A percentile compares a stretch with the other conserved stretches of the same genome.
These are phyloP conservation scores for Dactylellina leptospora DNA, from an alignment of 2,329 filamentous ascomycete species.

Conservation along the genomic window DNA sequence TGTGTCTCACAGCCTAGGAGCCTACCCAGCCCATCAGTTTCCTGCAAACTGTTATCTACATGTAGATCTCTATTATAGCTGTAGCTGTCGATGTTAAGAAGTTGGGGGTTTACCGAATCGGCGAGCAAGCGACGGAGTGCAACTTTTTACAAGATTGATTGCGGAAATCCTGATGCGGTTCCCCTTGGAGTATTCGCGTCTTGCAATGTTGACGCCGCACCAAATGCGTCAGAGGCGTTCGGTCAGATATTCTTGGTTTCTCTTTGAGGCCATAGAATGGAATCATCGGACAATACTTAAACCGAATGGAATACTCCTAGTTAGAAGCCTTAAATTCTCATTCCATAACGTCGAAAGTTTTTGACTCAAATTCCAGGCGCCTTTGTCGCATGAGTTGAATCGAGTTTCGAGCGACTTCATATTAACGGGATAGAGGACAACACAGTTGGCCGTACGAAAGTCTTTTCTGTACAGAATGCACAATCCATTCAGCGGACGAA, in stretches of 20 bases:
- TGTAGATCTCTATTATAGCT: conserved; percentile 8
- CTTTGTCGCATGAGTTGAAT: background rate
- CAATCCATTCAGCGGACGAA: conserved; percentile 12
- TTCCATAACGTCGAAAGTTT: too few species aligned
- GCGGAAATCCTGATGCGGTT: conserved; percentile 13
- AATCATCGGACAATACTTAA: too few species aligned
- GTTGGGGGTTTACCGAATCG: conserved; percentile 3
- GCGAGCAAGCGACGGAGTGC: background rate
- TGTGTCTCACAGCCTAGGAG: conserved; percentile 47
- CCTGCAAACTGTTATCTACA: conserved; percentile 17
- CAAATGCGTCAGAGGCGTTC: conserved; percentile 24
- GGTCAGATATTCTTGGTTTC: background rate
- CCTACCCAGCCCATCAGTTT: conserved; percentile 1
- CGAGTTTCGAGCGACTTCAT: background rate
- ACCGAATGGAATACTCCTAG: too few species aligned
- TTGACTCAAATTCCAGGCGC: too few species aligned
- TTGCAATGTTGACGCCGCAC: background rate
- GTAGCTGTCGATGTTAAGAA: background rate
- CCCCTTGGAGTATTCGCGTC: too few species aligned
- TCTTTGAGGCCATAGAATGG: too few species aligned
- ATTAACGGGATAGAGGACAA: too few species aligned
- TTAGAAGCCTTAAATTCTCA: too few species aligned
- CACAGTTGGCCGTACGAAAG: too few species aligned
- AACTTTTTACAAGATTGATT: background rate
- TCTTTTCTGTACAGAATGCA: too few species aligned